phyloP scores from a whole-genome alignment of 495 filamentous ascomycete species.

The Xylaria curta region DNA sequence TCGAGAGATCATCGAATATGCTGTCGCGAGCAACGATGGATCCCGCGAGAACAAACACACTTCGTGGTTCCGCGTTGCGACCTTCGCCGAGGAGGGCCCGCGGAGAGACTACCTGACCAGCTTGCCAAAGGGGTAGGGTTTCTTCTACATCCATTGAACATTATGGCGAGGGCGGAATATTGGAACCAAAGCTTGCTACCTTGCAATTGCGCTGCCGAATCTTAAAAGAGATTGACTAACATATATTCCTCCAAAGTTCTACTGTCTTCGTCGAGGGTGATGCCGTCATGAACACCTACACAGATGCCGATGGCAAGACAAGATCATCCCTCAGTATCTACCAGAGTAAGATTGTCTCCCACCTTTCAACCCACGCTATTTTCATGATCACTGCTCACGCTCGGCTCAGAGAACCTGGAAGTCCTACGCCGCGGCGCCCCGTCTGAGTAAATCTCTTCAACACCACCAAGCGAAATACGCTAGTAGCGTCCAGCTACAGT shows the following conservation, averaged over 20 bases:
- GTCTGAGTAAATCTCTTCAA: slow-evolving; percentile 12
- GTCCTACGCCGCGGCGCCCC: slow-evolving; percentile 58
- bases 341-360: slow-evolving; percentile 65
- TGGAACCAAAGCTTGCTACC: background rate
- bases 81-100: slow-evolving; percentile 65
- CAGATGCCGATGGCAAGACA: slow-evolving; percentile 68
- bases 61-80: slow-evolving; percentile 77
- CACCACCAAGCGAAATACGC: background rate
- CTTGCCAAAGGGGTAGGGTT: slow-evolving; percentile 79
- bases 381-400: slow-evolving; percentile 7
- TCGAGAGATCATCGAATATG: slow-evolving; percentile 70
- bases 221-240: background rate
- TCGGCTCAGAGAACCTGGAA: slow-evolving; percentile 60
- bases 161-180: background rate
- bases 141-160: background rate
- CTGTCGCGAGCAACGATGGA: slow-evolving; percentile 66
- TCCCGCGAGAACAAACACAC: slow-evolving; percentile 66
- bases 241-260: slow-evolving; percentile 52
- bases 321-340: slow-evolving; percentile 65
- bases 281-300: slow-evolving; percentile 63
- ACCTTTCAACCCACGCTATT: background rate
- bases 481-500: background rate
- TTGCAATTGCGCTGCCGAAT: too few species aligned
- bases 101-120: slow-evolving; percentile 68
- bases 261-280: slow-evolving; percentile 79